Evolutionary conservation across 2,329 filamentous ascomycete genomes (phyloP), one percentile per base, ranked within the genome.

Genomic region (Aureobasidium sp.): DNA sequence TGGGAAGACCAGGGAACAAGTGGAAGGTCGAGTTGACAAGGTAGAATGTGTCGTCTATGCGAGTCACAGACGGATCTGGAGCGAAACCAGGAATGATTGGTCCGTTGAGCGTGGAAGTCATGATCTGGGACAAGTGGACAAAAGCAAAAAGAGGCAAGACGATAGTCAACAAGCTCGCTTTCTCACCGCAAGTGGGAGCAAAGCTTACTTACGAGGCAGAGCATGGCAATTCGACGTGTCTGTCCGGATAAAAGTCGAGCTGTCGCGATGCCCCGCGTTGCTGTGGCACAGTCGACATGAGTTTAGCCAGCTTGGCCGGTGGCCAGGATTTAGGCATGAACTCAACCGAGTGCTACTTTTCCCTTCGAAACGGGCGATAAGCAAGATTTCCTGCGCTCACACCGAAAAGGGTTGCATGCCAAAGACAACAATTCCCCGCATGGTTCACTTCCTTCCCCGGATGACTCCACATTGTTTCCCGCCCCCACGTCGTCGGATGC

Each of bases 21-120:
- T 75, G 70, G 68, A 81, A 80, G 20, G 73, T 76, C 1, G 77
- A 78, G 1, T 73, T 73, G 1, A 75, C 76, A 55, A 77, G 77
- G 68, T 77, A 80, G 66, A 76, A 78, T 0, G 74, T 77, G 27
- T 72, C 66, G 27, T 75, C 66, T 68, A 68, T 70, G 22, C 73
- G 68, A 2, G 69, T 66, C 5, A 79, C 74, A 39, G 73, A 77
- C 1, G 78, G 78, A 64, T 80, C 78, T 0, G 78, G 75, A 57
- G 77, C 72, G 57, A 76, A 81, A 15, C 78, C 78, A 4, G 78
- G 75, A 4, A 81, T 65, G 37, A 80, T 75, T 2, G 78, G 78
- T 65, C 80, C 15, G 12, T 25, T 81, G 62, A 72, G 34, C 1
- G 37, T 22, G 37, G 31, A 20, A 9, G 52, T 15, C 36, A 56